These are phyloP conservation scores for Myriosclerotinia scirpicola DNA, from an alignment of 2,329 filamentous ascomycete species.

Conservation along the genomic window DNA sequence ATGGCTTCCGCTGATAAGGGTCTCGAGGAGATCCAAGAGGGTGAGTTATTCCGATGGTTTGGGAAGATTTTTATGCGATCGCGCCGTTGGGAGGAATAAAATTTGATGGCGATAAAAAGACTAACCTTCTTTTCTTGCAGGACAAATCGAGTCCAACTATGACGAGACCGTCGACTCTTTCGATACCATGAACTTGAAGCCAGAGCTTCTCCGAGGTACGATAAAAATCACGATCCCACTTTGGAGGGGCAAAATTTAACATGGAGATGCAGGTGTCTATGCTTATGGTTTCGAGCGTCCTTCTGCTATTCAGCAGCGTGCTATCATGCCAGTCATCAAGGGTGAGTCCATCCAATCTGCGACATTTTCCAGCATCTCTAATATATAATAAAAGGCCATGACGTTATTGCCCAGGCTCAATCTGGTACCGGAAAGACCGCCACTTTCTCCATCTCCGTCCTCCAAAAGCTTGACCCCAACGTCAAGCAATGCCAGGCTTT, in stretches of 20 bases:
- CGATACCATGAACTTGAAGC: constrained; percentile 95
- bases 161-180: constrained; percentile 99
- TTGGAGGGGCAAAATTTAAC: constrained; percentile 30
- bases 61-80: not conserved
- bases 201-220: constrained; percentile 92
- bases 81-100: not conserved
- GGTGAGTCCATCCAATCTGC: constrained; percentile 56
- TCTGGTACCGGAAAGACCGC: constrained; percentile 99
- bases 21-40: constrained; percentile 96
- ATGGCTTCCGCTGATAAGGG: constrained; percentile 90
- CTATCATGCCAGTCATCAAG: constrained; percentile 99
- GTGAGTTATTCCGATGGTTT: constrained; percentile 54
- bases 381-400: constrained; percentile 64
- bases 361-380: constrained; percentile 27
- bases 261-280: constrained; percentile 67
- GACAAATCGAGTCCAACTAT: constrained; percentile 99
- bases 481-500: constrained; percentile 97
- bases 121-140: constrained; percentile 49
- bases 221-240: constrained; percentile 34
- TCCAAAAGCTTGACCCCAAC: constrained; percentile 96
- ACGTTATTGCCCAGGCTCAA: constrained; percentile 99
- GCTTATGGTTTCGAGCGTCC: constrained; percentile 99
- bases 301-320: constrained; percentile 99
- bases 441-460: constrained; percentile 98
- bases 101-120: not conserved